phyloP scores from a whole-genome alignment of 73 alveolate species.

The Paramecium tetraurelia region DNA sequence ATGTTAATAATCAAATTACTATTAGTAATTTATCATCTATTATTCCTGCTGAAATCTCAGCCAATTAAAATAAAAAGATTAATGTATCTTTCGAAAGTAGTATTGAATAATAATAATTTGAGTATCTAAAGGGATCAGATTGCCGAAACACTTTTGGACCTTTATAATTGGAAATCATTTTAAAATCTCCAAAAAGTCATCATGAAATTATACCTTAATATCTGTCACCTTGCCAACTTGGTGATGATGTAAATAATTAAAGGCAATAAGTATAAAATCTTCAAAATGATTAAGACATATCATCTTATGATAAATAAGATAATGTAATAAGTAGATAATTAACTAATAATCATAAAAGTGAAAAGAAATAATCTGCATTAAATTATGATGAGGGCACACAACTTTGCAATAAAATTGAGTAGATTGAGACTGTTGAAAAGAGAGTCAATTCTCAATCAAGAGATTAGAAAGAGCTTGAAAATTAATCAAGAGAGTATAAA shows the following conservation, averaged over 20 bases:
- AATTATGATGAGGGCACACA: not conserved
- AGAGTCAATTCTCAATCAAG: not conserved
- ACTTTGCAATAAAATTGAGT: not conserved
- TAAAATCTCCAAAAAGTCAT: not conserved
- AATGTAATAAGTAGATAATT: not conserved
- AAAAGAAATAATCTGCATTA: not conserved
- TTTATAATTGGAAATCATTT: not conserved
- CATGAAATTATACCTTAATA: not conserved
- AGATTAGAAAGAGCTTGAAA: not conserved
- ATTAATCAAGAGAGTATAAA: not conserved
- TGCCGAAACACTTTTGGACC: constrained; percentile 53
- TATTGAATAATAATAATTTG: constrained; percentile 22
- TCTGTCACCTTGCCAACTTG: constrained; percentile 6
- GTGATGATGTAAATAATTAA: constrained; percentile 5
- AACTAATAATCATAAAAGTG: not conserved
- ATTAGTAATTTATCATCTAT: constrained; percentile 38
- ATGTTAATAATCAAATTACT: not conserved
- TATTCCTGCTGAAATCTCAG: constrained; percentile 6
- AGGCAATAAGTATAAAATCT: not conserved
- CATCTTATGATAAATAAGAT: not conserved
- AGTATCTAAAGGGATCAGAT: constrained; percentile 25
- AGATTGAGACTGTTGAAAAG: not conserved
- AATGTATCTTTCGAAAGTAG: constrained; percentile 46
- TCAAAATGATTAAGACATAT: not conserved
- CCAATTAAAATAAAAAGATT: not conserved